Percentiles rank a stretch among this genome's conserved stretches.
These are phyloP conservation scores for Epichloe sp. DNA, from an alignment of 2,329 filamentous ascomycete species.

Conservation along the genomic window DNA sequence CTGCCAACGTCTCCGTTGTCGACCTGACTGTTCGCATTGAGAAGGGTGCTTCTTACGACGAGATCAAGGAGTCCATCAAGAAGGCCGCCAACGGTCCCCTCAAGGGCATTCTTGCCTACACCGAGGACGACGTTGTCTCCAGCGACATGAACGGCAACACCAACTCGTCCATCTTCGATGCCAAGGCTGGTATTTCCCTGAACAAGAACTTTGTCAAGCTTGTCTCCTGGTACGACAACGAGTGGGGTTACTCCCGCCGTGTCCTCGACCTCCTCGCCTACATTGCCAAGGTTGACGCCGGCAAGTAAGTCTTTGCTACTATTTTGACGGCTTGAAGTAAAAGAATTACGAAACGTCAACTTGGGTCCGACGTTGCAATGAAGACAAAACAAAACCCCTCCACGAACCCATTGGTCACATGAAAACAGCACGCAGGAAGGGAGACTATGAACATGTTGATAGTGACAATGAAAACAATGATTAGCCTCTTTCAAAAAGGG, in stretches of 20 bases:
- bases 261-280: slow-evolving; percentile 71
- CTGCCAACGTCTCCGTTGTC: slow-evolving; percentile 97
- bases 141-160: slow-evolving; percentile 85
- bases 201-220: slow-evolving; percentile 99
- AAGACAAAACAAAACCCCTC: neutral
- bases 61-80: slow-evolving; percentile 91
- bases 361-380: neutral
- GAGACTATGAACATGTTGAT: neutral
- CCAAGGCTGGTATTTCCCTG: slow-evolving; percentile 96
- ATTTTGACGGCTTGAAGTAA: neutral
- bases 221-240: slow-evolving; percentile 97
- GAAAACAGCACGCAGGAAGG: neutral
- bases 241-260: slow-evolving; percentile 99
- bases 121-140: slow-evolving; percentile 94
- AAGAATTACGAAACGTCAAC: neutral
- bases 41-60: slow-evolving; percentile 76
- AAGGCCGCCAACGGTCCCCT: slow-evolving; percentile 68
- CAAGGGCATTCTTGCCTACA: slow-evolving; percentile 89
- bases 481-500: neutral
- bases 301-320: slow-evolving; percentile 27
- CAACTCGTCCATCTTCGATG: slow-evolving; percentile 96
- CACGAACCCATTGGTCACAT: neutral
- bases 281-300: slow-evolving; percentile 63
- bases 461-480: neutral
- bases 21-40: slow-evolving; percentile 90